Percentiles rank a stretch among this genome's conserved stretches.
Evolutionary conservation across 345 rosid genomes (phyloP).

Genomic region (Citrus reticulata): DNA sequence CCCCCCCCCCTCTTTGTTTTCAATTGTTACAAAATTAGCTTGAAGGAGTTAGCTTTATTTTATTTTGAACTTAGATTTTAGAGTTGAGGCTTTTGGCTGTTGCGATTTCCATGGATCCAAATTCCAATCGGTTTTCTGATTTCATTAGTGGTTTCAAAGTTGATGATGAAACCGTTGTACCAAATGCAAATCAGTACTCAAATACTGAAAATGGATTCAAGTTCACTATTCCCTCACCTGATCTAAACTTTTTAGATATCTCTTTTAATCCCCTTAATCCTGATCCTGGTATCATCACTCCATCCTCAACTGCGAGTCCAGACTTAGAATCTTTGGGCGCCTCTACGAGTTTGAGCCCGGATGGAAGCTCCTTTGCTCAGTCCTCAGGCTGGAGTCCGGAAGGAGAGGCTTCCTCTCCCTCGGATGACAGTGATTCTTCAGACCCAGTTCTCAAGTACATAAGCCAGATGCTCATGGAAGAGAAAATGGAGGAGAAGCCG

Average conservation of each 20-base stretch:
- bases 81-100: background rate
- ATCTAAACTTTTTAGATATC: conserved; percentile 9
- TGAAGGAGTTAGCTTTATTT: background rate
- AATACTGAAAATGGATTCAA: conserved; percentile 30
- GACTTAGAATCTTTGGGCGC: conserved; percentile 22
- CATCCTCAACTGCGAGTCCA: conserved; percentile 11
- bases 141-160: conserved; percentile 21
- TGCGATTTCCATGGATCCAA: conserved; percentile 18
- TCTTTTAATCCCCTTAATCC: conserved; percentile 16
- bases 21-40: background rate
- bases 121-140: conserved; percentile 16
- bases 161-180: conserved; percentile 28
- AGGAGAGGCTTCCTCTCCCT: conserved; percentile 31
- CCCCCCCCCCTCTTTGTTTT: background rate
- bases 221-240: conserved; percentile 15
- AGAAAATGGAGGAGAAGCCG: conserved; percentile 52
- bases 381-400: conserved; percentile 30
- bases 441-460: conserved; percentile 51
- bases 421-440: conserved; percentile 43
- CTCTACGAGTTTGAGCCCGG: conserved; percentile 20
- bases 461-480: conserved; percentile 63
- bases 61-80: background rate
- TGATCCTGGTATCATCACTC: conserved; percentile 13
- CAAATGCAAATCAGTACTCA: conserved; percentile 25
- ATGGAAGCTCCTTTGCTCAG: conserved; percentile 21